Evolutionary conservation across 2,329 filamentous ascomycete species (phyloP).

Genomic region (Biscogniauxia sp.): DNA sequence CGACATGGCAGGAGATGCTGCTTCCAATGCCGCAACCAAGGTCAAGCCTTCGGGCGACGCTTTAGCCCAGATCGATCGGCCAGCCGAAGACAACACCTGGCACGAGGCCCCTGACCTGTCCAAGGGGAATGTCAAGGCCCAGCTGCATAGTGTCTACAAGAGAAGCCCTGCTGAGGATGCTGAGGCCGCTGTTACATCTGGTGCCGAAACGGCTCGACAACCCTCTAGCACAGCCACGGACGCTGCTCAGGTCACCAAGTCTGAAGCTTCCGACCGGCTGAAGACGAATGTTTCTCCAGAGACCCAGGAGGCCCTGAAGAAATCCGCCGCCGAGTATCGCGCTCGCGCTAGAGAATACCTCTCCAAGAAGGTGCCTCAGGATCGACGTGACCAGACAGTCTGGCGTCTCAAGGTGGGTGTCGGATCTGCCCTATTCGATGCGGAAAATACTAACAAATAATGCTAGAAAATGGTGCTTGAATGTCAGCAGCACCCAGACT

Average conservation of each 20-base stretch:
- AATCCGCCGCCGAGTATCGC: conserved; percentile 40
- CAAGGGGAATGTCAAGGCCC: conserved; percentile 65
- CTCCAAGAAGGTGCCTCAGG: conserved; percentile 81
- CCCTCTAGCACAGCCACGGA: conserved; percentile 24
- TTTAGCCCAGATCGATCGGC: conserved; percentile 72
- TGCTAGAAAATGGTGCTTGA: conserved; percentile 90
- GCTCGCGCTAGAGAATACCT: conserved; percentile 67
- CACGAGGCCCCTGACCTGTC: conserved; percentile 80
- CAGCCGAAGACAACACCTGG: conserved; percentile 91
- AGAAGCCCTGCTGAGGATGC: conserved; percentile 56
- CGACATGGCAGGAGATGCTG: conserved; percentile 89
- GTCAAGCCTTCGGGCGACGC: conserved; percentile 78
- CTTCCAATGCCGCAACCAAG: conserved; percentile 70
- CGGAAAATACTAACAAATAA: conserved; percentile 47
- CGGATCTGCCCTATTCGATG: conserved; percentile 52
- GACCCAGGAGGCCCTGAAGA: conserved; percentile 45
- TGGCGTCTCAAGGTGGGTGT: conserved; percentile 69
- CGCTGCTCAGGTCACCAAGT: conserved; percentile 24
- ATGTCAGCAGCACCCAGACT: conserved; percentile 92
- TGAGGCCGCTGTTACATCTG: conserved; percentile 54
- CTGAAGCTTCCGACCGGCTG: conserved; percentile 52
- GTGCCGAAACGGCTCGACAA: conserved; percentile 41
- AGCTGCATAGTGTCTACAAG: conserved; percentile 62
- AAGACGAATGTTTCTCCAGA: conserved; percentile 63
- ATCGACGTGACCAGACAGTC: conserved; percentile 88